Evolutionary conservation across 176 grass and related monocot species (phyloP).

Genomic region (Lolium perenne): DNA sequence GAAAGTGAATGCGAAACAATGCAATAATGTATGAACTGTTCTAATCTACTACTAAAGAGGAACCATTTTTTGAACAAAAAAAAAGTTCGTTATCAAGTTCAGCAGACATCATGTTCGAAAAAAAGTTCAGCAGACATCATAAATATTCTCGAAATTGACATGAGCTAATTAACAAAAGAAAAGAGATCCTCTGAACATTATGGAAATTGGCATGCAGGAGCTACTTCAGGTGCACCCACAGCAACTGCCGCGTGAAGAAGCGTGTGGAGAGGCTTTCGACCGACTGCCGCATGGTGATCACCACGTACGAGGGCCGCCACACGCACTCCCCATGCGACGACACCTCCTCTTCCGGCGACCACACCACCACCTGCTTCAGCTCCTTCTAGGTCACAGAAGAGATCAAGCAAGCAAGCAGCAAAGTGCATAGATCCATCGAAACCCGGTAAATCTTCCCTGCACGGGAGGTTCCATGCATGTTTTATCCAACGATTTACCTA

Average conservation of each 20-base stretch:
- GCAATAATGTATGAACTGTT: too few species aligned
- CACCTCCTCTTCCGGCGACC: conserved; percentile 67
- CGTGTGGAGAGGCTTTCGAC: conserved; percentile 89
- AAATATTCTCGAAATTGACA: too few species aligned
- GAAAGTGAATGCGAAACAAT: neutral
- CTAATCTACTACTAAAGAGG: neutral
- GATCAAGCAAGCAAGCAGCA: neutral
- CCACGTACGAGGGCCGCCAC: conserved; percentile 94
- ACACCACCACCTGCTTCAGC: conserved; percentile 67
- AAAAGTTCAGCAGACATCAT: too few species aligned
- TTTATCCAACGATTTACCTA: too few species aligned
- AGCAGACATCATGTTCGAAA: too few species aligned
- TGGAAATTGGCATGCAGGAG: conserved; percentile 53
- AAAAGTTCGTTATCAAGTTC: neutral
- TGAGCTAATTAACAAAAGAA: too few species aligned
- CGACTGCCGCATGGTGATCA: conserved; percentile 97
- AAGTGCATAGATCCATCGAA: neutral
- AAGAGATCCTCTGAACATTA: neutral
- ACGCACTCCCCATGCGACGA: conserved; percentile 88
- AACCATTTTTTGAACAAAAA: neutral
- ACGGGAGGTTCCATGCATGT: too few species aligned
- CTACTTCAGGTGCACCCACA: conserved; percentile 96
- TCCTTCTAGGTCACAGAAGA: conserved; percentile 58
- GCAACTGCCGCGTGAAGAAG: conserved; percentile 97
- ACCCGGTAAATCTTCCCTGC: too few species aligned